Evolutionary conservation across 2,329 filamentous ascomycete species (phyloP).

Genomic region (Arthrobotrys sinensis): DNA sequence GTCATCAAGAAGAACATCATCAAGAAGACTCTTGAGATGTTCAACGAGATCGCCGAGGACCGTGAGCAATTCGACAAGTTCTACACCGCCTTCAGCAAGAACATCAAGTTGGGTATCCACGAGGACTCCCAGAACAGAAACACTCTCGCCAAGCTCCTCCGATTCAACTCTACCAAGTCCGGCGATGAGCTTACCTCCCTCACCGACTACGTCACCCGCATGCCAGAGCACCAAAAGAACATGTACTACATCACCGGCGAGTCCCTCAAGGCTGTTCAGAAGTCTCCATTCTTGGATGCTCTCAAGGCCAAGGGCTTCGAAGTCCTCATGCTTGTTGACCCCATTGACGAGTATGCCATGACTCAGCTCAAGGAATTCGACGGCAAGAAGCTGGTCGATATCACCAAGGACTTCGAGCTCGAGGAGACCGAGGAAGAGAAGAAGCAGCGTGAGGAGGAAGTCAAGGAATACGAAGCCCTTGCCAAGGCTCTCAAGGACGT

Average conservation of each 20-base stretch:
- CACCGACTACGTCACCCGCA: conserved; percentile 97
- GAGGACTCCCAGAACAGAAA: conserved; percentile 98
- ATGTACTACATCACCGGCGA: conserved; percentile 99
- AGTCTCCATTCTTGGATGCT: conserved; percentile 98
- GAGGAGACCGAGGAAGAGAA: conserved; percentile 99
- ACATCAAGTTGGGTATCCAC: conserved; percentile 99
- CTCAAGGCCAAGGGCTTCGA: conserved; percentile 99
- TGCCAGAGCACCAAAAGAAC: conserved; percentile 99
- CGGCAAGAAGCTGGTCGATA: conserved; percentile 99
- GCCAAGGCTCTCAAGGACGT: conserved; percentile 99
- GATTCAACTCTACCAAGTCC: conserved; percentile 99
- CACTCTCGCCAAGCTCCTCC: conserved; percentile 94
- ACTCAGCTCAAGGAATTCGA: conserved; percentile 99
- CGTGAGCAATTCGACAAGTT: conserved; percentile 99
- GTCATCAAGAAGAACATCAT: conserved; percentile 99
- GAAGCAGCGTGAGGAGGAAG: conserved; percentile 91
- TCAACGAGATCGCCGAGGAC: conserved; percentile 98
- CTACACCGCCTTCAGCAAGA: conserved; percentile 99
- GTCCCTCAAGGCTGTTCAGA: conserved; percentile 96
- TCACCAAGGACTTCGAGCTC: conserved; percentile 99
- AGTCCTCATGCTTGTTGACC: conserved; percentile 98
- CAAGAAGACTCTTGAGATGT: conserved; percentile 99
- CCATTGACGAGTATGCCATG: conserved; percentile 99
- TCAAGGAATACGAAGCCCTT: conserved; percentile 97
- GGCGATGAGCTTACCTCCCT: conserved; percentile 96